Evolutionary conservation across 2,329 filamentous ascomycete genomes (phyloP).

Genomic region (Orbilia blumenaviensis): DNA sequence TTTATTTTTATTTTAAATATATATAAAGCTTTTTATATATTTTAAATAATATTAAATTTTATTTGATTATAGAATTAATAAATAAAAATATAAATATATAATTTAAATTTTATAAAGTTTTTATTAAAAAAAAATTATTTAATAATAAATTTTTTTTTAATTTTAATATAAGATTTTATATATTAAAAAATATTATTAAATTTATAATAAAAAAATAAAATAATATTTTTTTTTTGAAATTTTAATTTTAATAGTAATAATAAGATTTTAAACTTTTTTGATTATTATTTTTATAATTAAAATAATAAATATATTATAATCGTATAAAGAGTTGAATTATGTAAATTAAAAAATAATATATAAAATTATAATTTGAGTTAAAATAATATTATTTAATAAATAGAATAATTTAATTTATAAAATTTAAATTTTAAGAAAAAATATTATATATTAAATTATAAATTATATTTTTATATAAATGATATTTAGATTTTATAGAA

Average conservation of each 20-base stretch:
- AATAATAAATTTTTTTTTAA: background rate
- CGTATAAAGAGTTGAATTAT: conserved; percentile 6
- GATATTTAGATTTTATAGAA: conserved; percentile 55
- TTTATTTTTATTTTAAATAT: background rate
- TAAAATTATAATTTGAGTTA: conserved; percentile 1
- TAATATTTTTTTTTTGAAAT: background rate
- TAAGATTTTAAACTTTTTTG: background rate
- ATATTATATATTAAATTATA: background rate
- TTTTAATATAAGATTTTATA: background rate
- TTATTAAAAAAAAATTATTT: background rate
- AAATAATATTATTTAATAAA: background rate
- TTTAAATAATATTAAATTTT: background rate
- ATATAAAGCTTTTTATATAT: background rate
- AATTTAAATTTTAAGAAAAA: background rate
- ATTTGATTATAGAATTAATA: background rate
- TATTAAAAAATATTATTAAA: background rate
- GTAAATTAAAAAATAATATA: background rate
- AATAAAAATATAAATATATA: background rate
- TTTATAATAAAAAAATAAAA: background rate
- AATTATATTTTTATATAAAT: conserved; percentile 39
- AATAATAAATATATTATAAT: background rate
- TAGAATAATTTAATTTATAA: conserved; percentile 18
- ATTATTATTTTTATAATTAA: background rate
- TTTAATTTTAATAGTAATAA: background rate
- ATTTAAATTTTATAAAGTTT: background rate